Evolutionary conservation across 208 protist species (phyloP).

Genomic region (Crithidia brevicula): DNA sequence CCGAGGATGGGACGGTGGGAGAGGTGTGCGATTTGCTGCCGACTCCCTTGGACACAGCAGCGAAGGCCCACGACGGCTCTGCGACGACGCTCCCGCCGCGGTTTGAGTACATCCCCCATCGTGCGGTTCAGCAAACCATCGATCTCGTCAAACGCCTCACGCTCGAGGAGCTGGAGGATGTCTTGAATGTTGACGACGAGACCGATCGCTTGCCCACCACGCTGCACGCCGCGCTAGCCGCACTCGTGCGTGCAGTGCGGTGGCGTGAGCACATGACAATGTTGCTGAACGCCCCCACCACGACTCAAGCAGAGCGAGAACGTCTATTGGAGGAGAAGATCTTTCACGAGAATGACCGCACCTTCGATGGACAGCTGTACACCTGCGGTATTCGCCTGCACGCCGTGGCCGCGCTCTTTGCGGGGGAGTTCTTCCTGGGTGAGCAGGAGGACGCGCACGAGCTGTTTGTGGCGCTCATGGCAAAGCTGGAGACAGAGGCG

Average conservation of each 20-base stretch:
- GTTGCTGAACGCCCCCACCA: slow-evolving; percentile 12
- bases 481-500: slow-evolving; percentile 72
- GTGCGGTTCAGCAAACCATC: slow-evolving; percentile 19
- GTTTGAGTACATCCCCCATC: not conserved
- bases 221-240: slow-evolving; percentile 33
- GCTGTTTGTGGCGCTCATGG: slow-evolving; percentile 67
- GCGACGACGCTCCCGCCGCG: too few species aligned
- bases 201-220: slow-evolving; percentile 11
- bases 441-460: slow-evolving; percentile 89
- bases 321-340: slow-evolving; percentile 16
- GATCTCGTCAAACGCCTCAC: slow-evolving; percentile 13
- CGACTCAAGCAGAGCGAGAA: slow-evolving; percentile 10
- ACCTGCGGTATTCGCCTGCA: slow-evolving; percentile 26
- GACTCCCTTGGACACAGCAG: not conserved
- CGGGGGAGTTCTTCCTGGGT: slow-evolving; percentile 65
- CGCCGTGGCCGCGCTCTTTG: slow-evolving; percentile 43
- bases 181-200: slow-evolving; percentile 10
- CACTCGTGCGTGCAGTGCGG: slow-evolving; percentile 24
- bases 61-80: too few species aligned
- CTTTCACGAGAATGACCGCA: slow-evolving; percentile 25
- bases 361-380: slow-evolving; percentile 27
- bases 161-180: slow-evolving; percentile 26
- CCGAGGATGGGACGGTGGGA: slow-evolving; percentile 9
- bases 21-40: slow-evolving; percentile 4
- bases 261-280: slow-evolving; percentile 31